Percentiles rank a stretch among this genome's conserved stretches.
Evolutionary conservation across 2,329 filamentous ascomycete species (phyloP).

Genomic region (Fusarium succisae): DNA sequence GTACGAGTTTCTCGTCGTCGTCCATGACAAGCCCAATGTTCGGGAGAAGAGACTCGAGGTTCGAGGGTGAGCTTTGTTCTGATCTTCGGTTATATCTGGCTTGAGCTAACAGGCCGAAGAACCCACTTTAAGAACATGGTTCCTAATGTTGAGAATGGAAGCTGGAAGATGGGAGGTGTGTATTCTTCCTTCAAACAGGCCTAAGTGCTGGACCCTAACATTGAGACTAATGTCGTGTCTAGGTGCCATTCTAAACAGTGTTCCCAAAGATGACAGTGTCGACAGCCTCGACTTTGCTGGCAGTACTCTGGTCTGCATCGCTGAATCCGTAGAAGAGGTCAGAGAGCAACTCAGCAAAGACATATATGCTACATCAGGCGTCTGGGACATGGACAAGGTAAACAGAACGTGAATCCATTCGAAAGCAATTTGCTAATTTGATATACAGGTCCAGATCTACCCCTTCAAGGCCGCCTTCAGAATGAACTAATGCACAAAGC

Average conservation of each 20-base stretch:
- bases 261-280: slow-evolving; percentile 69
- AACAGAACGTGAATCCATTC: neutral
- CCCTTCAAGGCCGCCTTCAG: slow-evolving; percentile 58
- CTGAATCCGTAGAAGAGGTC: slow-evolving; percentile 75
- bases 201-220: neutral
- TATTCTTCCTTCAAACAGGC: neutral
- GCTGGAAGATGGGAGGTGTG: slow-evolving; percentile 71
- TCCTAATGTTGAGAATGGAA: slow-evolving; percentile 61
- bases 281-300: slow-evolving; percentile 75
- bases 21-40: slow-evolving; percentile 72
- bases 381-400: slow-evolving; percentile 83
- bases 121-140: slow-evolving; percentile 67
- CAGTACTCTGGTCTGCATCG: slow-evolving; percentile 74
- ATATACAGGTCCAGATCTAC: slow-evolving; percentile 58
- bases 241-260: slow-evolving; percentile 74
- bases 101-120: slow-evolving; percentile 34
- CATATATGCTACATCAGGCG: slow-evolving; percentile 74
- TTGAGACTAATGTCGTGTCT: neutral
- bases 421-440: neutral
- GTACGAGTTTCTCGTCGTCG: slow-evolving; percentile 74
- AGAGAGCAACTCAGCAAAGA: slow-evolving; percentile 74
- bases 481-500: slow-evolving; percentile 15
- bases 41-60: slow-evolving; percentile 70
- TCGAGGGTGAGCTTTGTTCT: slow-evolving; percentile 56
- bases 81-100: neutral